A percentile compares a stretch with the other conserved stretches of the same genome.
phyloP scores from a whole-genome alignment of 2,329 filamentous ascomycete species.

The Diaporthe destruens region DNA sequence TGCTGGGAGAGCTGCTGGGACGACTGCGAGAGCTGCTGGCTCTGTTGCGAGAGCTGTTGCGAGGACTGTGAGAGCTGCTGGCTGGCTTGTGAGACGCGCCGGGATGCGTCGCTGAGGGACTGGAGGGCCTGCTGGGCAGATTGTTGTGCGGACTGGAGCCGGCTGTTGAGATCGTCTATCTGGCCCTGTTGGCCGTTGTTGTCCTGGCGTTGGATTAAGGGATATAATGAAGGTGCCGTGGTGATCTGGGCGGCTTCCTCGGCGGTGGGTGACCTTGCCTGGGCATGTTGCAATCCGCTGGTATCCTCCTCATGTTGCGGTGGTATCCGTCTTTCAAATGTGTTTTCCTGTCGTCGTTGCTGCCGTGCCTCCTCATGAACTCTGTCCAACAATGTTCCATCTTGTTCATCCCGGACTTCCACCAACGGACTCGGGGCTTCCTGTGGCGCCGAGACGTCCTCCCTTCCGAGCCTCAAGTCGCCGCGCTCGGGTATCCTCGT shows the following conservation, averaged over 20 bases:
- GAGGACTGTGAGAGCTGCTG: constrained; percentile 50
- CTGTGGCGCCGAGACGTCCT: neutral
- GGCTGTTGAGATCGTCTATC: constrained; percentile 44
- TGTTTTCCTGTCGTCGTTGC: neutral
- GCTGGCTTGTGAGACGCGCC: constrained; percentile 49
- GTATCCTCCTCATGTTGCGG: neutral
- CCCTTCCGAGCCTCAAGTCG: constrained; percentile 22
- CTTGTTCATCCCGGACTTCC: neutral
- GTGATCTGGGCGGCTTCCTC: constrained; percentile 45
- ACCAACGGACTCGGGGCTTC: neutral
- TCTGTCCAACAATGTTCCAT: neutral
- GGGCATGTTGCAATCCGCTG: constrained; percentile 10
- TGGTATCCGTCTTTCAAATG: neutral
- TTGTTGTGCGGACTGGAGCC: constrained; percentile 45
- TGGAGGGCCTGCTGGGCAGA: constrained; percentile 49
- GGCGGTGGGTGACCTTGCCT: constrained; percentile 22
- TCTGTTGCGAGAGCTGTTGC: constrained; percentile 49
- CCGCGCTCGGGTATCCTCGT: constrained; percentile 25
- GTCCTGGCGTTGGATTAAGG: constrained; percentile 43
- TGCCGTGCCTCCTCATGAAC: neutral
- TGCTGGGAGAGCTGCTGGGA: constrained; percentile 44
- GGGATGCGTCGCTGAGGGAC: constrained; percentile 48
- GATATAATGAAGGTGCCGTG: constrained; percentile 43
- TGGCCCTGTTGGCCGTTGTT: constrained; percentile 42
- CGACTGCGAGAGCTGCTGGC: constrained; percentile 49